Evolutionary conservation across 441 rosid genomes (phyloP), one percentile per base, ranked within the genome.

Genomic region (Mallotus repandus): DNA sequence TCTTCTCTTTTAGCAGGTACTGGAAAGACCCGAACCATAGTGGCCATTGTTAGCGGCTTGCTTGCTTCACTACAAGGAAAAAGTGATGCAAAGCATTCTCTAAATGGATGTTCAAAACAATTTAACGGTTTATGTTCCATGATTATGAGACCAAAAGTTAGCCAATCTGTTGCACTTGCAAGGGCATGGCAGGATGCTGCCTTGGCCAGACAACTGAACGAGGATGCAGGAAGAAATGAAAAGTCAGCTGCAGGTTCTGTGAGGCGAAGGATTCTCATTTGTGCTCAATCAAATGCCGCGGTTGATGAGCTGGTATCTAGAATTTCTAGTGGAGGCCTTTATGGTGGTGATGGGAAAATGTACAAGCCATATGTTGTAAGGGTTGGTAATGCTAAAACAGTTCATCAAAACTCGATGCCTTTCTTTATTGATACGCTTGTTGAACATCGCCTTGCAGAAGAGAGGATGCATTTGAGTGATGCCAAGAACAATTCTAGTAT

Each of bases 281-380:
- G 99, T 80, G 98, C 99, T 69, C 99, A 96, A 81, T 96, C 99
- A 76, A 96, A 96, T 88, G 99, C 99, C 69, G 99, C 99, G 54
- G 99, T 96, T 84, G 99, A 96, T 84, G 99, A 96, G 83, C 82
- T 96, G 81, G 98, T 96, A 66, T 89, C 97, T 62, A 89, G 99
- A 76, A 89, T 96, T 81, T 83, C 89, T 67, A 83, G 83, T 74
- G 87, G 87, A 81, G 98, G 99, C 54, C 96, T 96, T 52, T 86
- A 86, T 77, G 96, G 97, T n/a, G 72, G 86, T 73, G 94, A 94
- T 83, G 99, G 98, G 71, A 86, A 86, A 85, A 87, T 75, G 88
- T 96, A 88, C 86, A 91, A 88, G 81, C 99, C 99, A 41, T 93
- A 92, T 81, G 91, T 96, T 81, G 98, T 96, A 35, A 88, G 99